Evolutionary conservation across 2,329 filamentous ascomycete species (phyloP).

Genomic region (Aspergillus hortae): DNA sequence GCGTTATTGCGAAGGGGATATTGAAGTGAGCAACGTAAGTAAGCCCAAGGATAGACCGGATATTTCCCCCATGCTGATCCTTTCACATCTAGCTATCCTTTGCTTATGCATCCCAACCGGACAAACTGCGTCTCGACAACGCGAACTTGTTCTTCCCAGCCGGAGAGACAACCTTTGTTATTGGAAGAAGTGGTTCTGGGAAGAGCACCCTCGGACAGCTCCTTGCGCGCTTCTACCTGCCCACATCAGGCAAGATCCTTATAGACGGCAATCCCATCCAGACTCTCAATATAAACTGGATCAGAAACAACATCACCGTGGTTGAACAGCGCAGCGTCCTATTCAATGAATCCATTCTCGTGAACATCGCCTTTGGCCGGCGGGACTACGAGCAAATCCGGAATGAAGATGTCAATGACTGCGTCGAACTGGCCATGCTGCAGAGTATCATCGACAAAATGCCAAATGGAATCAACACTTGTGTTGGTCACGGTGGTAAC

Average conservation of each 20-base stretch:
- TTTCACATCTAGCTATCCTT: slow-evolving; percentile 64
- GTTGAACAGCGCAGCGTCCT: slow-evolving; percentile 79
- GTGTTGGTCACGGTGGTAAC: slow-evolving; percentile 66
- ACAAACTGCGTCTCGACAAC: slow-evolving; percentile 56
- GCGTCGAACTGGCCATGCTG: slow-evolving; percentile 66
- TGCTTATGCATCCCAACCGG: slow-evolving; percentile 69
- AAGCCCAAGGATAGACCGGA: neutral
- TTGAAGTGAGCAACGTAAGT: slow-evolving; percentile 65
- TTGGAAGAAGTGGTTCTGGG: slow-evolving; percentile 84
- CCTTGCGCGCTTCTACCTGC: slow-evolving; percentile 72
- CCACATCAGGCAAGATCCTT: slow-evolving; percentile 60
- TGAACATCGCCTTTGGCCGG: slow-evolving; percentile 74
- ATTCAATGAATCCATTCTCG: slow-evolving; percentile 75
- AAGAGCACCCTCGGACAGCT: slow-evolving; percentile 87
- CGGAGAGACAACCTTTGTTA: slow-evolving; percentile 71
- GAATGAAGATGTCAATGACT: slow-evolving; percentile 55
- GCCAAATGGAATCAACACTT: slow-evolving; percentile 67
- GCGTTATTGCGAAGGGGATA: slow-evolving; percentile 57
- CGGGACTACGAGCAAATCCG: slow-evolving; percentile 48
- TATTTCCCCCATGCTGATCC: neutral
- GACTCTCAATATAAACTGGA: slow-evolving; percentile 65
- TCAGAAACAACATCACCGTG: slow-evolving; percentile 72
- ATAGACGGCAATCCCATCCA: slow-evolving; percentile 64
- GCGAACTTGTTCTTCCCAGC: slow-evolving; percentile 68
- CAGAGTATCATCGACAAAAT: slow-evolving; percentile 64